A percentile compares a stretch with the other conserved stretches of the same genome.
phyloP scores from a whole-genome alignment of 164 flowering plant genomes.

The Cinnamomum micranthum region DNA sequence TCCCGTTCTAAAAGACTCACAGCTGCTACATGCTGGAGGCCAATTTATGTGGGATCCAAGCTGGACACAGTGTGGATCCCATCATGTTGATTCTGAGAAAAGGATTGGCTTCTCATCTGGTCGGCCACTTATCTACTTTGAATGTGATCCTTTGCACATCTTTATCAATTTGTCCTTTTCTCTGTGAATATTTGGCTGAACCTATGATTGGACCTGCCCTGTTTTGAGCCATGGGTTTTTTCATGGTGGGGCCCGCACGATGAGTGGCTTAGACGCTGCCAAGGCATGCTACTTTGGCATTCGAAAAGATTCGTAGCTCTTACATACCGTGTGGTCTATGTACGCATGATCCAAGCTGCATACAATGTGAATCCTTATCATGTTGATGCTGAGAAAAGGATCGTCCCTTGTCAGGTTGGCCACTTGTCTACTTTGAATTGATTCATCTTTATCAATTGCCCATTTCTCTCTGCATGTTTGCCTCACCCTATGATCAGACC shows the following conservation, averaged over 20 bases:
- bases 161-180: background rate
- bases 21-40: background rate
- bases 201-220: background rate
- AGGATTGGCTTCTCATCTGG: background rate
- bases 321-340: background rate
- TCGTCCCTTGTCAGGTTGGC: background rate
- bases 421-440: background rate
- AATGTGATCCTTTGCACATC: background rate
- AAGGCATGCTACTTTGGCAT: too few relatives aligned
- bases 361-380: too few relatives aligned
- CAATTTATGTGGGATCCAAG: background rate
- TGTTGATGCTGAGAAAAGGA: background rate
- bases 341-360: background rate
- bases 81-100: background rate
- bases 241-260: background rate
- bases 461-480: background rate
- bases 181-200: background rate
- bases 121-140: background rate
- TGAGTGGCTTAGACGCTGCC: background rate
- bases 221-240: background rate
- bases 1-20: background rate
- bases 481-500: too few relatives aligned
- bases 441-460: background rate
- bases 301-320: background rate
- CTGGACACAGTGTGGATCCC: background rate